phyloP scores from a whole-genome alignment of 768 basidiomycete genomes.

The Trichaptum fuscoviolaceum region DNA sequence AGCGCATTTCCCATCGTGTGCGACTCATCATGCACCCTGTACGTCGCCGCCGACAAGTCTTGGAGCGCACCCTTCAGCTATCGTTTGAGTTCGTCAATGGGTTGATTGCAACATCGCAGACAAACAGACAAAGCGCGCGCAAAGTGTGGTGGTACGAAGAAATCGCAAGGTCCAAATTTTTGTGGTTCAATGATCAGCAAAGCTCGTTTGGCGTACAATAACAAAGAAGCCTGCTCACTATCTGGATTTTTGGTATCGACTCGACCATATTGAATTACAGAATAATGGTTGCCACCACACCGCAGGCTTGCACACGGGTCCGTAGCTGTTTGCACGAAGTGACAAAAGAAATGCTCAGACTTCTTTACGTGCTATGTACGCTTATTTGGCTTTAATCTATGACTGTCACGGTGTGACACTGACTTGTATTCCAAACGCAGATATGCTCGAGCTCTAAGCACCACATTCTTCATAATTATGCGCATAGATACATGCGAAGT shows the following conservation, averaged over 20 bases:
- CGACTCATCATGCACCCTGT: constrained; percentile 87
- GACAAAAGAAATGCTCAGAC: not conserved
- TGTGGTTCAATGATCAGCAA: not conserved
- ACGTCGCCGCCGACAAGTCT: constrained; percentile 86
- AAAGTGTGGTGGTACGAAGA: not conserved
- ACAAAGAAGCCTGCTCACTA: not conserved
- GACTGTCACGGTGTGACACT: not conserved
- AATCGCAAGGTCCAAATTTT: too few relatives aligned
- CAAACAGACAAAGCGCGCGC: not conserved
- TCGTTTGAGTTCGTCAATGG: not conserved
- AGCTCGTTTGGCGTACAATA: not conserved
- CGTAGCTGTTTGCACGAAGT: not conserved
- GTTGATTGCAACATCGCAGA: not conserved
- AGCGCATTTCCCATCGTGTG: constrained; percentile 95
- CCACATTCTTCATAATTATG: not conserved
- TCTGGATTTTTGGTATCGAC: not conserved
- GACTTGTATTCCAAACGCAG: not conserved
- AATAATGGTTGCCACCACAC: not conserved
- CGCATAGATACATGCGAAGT: not conserved
- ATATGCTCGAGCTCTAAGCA: not conserved
- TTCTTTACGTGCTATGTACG: not conserved
- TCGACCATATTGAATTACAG: not conserved
- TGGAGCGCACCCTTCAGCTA: constrained; percentile 81
- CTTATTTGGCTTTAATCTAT: not conserved
- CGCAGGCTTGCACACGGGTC: not conserved